A percentile compares a stretch with the other conserved stretches of the same genome.
phyloP scores from a whole-genome alignment of 805 yeast genomes.

The Hanseniaspora guilliermondii region DNA sequence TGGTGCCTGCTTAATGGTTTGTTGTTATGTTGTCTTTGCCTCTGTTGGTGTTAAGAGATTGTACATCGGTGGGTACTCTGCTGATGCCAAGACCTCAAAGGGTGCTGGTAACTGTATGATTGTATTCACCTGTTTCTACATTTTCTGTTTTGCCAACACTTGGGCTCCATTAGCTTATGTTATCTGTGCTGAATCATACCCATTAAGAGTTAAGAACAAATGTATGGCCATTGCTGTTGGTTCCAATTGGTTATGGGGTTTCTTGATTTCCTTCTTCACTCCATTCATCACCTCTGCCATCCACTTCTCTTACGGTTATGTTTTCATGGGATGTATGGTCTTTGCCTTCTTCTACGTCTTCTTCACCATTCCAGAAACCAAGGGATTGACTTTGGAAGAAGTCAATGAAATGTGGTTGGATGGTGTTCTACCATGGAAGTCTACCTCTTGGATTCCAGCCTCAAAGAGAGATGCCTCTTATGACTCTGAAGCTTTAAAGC shows the following conservation, averaged over 20 bases:
- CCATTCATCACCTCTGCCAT: slow-evolving; percentile 59
- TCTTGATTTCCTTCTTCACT: slow-evolving; percentile 57
- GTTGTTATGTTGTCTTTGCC: slow-evolving; percentile 37
- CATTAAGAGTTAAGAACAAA: slow-evolving; percentile 51
- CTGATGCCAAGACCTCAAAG: slow-evolving; percentile 17
- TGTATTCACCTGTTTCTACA: slow-evolving; percentile 35
- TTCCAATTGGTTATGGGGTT: slow-evolving; percentile 52
- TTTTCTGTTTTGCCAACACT: slow-evolving; percentile 55
- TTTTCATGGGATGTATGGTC: slow-evolving; percentile 47
- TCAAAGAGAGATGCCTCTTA: slow-evolving; percentile 26
- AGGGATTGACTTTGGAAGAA: slow-evolving; percentile 71
- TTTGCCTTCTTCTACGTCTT: slow-evolving; percentile 52
- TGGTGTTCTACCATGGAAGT: slow-evolving; percentile 35
- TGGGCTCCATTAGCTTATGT: slow-evolving; percentile 60
- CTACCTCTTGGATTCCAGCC: slow-evolving; percentile 43
- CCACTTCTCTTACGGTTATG: slow-evolving; percentile 62
- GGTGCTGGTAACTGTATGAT: slow-evolving; percentile 30
- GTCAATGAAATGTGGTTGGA: slow-evolving; percentile 52
- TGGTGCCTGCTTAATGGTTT: slow-evolving; percentile 37
- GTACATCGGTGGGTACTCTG: slow-evolving; percentile 28
- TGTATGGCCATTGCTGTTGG: slow-evolving; percentile 46
- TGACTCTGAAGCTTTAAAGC: slow-evolving; percentile 22
- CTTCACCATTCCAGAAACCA: slow-evolving; percentile 66
- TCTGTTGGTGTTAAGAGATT: slow-evolving; percentile 42
- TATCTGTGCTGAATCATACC: slow-evolving; percentile 53